Evolutionary conservation across 169 alveolate genomes (phyloP), one percentile per base, ranked within the genome.

Genomic region (Neospora caninum): DNA sequence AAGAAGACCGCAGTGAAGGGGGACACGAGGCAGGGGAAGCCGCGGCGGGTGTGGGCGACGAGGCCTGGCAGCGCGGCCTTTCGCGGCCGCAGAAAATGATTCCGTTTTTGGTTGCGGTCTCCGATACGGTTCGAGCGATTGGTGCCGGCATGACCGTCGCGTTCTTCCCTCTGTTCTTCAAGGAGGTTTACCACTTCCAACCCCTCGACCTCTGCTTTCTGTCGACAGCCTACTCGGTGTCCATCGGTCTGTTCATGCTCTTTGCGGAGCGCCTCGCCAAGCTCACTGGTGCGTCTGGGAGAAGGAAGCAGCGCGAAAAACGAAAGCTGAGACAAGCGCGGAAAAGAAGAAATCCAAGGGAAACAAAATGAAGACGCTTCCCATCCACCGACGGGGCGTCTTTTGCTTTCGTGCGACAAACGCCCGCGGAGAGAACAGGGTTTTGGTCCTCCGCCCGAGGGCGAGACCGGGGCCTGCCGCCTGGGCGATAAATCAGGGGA

Each of bases 81-180:
- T 7, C 58, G 58, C 58, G 58, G 4, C 22, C 22, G 13, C 58
- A 49, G 58, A 91, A 82, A 93, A 73, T 36, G 78, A 80, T 91
- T 10, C 96, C 95, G 73, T 78, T 36, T 27, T 70, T 95, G 39
- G 73, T 91, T 29, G 94, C 94, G 31, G 54, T 43, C 4, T 78
- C 94, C 38, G 96, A 93, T 88, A 91, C 92, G 67, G 93, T 95
- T 67, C 91, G 93, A 0, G 82, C 94, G 84, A 89, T 95, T 49
- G 97, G 97, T 0, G 97, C 97, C 0, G 97, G 97, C 0, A 95
- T 95, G 97, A 95, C 97, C 13, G 97, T 95, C 45, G 92, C 94
- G 93, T 95, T 94, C 92, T 95, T 95, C 92, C 95, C 95, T 54
- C 96, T 95, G 16, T 95, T 95, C 95, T 95, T 95, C 80, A 87